A percentile compares a stretch with the other conserved stretches of the same genome.
These are phyloP conservation scores for Phaeophleospora eucalypticola DNA, from an alignment of 2,329 filamentous ascomycete species.

Conservation along the genomic window DNA sequence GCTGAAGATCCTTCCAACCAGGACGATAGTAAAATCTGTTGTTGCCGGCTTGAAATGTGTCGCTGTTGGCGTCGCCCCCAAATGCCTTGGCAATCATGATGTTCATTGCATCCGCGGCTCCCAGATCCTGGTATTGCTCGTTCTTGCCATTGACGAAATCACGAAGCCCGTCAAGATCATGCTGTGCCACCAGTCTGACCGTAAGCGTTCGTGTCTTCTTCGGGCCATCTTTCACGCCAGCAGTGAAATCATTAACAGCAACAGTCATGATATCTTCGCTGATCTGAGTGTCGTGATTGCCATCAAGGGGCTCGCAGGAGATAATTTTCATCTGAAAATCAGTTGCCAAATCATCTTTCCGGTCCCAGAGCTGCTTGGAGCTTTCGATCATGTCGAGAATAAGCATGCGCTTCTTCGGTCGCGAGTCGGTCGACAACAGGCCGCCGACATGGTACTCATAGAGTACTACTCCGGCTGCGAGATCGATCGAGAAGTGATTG, in stretches of 20 bases:
- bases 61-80: slow-evolving; percentile 3
- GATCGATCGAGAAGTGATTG: slow-evolving; percentile 17
- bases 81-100: slow-evolving; percentile 16
- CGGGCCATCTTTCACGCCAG: not conserved
- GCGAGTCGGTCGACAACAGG: slow-evolving; percentile 4
- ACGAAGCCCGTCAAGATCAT: slow-evolving; percentile 1
- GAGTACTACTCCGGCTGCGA: slow-evolving; percentile 1
- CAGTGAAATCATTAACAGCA: not conserved
- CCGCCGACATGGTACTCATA: slow-evolving; percentile 18
- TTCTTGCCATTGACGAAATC: slow-evolving; percentile 7
- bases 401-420: slow-evolving; percentile 8
- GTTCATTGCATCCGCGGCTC: slow-evolving; percentile 18
- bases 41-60: slow-evolving; percentile 15
- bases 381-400: slow-evolving; percentile 12
- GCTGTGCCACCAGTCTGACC: not conserved
- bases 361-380: slow-evolving; percentile 4
- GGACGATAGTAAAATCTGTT: slow-evolving; percentile 21
- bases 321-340: slow-evolving; percentile 17
- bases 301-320: slow-evolving; percentile 6
- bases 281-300: not conserved
- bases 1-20: slow-evolving; percentile 7
- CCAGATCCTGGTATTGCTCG: slow-evolving; percentile 4
- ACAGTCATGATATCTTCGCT: not conserved
- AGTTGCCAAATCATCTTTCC: slow-evolving; percentile 9
- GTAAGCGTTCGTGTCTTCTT: not conserved